phyloP scores from a whole-genome alignment of 202 grass and related monocot genomes.

The Musa balbisiana region DNA sequence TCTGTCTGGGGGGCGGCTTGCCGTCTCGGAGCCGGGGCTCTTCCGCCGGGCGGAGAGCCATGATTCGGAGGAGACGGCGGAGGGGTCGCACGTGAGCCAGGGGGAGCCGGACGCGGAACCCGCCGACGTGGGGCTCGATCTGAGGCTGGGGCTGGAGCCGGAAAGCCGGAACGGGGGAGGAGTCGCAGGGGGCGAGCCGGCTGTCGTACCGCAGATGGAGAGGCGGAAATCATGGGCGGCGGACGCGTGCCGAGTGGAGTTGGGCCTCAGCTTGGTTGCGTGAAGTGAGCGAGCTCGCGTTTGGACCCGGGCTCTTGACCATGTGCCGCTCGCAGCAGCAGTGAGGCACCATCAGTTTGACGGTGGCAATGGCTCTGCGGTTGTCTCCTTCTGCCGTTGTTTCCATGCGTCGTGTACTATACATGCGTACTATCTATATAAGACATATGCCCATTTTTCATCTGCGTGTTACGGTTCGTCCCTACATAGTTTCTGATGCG shows the following conservation, averaged over 20 bases:
- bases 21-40: background rate
- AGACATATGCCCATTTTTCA: too few species aligned
- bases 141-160: constrained; percentile 40
- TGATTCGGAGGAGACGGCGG: constrained; percentile 26
- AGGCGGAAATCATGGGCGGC: background rate
- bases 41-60: constrained; percentile 22
- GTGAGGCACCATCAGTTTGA: too few species aligned
- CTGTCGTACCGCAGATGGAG: background rate
- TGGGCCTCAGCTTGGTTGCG: background rate
- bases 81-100: constrained; percentile 52
- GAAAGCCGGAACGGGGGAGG: background rate
- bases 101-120: constrained; percentile 15
- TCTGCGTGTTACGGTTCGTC: too few species aligned
- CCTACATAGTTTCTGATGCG: too few species aligned
- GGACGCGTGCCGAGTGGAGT: background rate
- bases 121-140: constrained; percentile 21
- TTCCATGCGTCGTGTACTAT: too few species aligned
- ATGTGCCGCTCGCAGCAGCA: too few species aligned
- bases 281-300: too few species aligned
- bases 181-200: background rate
- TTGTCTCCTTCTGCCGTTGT: too few species aligned
- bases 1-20: background rate
- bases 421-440: too few species aligned
- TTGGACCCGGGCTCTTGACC: too few species aligned
- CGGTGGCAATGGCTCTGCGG: too few species aligned